A percentile compares a stretch with the other conserved stretches of the same genome.
Conservation (phyloP, 768 basidiomycete species). For the Thelephora aurantiotincta region DNA sequence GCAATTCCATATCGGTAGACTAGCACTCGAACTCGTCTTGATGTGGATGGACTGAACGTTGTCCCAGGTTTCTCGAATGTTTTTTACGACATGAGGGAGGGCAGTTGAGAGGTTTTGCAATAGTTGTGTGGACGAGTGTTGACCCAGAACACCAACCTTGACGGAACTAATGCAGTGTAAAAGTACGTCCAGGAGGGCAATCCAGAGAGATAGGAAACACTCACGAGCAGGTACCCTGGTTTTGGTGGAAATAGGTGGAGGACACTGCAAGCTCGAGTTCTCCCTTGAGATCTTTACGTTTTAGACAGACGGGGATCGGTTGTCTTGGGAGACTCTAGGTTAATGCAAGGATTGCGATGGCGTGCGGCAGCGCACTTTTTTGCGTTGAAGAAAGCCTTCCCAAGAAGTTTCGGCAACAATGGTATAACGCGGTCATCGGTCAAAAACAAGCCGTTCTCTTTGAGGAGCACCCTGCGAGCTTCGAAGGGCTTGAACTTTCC, state of each 20-base stretch:
- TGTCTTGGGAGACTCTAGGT: constrained; percentile 36
- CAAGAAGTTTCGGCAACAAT: constrained; percentile 76
- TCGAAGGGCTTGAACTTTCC: constrained; percentile 86
- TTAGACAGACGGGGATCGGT: constrained; percentile 88
- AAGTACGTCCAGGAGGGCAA: background rate
- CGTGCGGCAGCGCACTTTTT: constrained; percentile 64
- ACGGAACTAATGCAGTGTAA: constrained; percentile 57
- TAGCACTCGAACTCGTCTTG: constrained; percentile 75
- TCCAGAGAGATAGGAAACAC: constrained; percentile 17
- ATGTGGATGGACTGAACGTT: constrained; percentile 83
- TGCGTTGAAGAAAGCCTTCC: constrained; percentile 83
- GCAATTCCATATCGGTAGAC: constrained; percentile 87
- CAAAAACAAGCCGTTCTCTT: constrained; percentile 85
- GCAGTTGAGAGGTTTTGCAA: constrained; percentile 67
- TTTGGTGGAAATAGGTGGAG: constrained; percentile 93
- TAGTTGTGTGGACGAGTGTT: constrained; percentile 51
- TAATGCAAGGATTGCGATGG: constrained; percentile 4
- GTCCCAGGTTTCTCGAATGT: constrained; percentile 74
- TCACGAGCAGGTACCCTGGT: constrained; percentile 84
- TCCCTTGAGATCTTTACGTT: constrained; percentile 77
- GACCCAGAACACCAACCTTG: constrained; percentile 66
- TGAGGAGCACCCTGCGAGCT: constrained; percentile 67
- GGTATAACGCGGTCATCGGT: constrained; percentile 86
- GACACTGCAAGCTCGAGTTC: constrained; percentile 88
- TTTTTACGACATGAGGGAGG: constrained; percentile 57